Percentiles rank a stretch among this genome's conserved stretches.
Conservation (phyloP, 805 yeast species). For the Zygotorulaspora florentina region DNA sequence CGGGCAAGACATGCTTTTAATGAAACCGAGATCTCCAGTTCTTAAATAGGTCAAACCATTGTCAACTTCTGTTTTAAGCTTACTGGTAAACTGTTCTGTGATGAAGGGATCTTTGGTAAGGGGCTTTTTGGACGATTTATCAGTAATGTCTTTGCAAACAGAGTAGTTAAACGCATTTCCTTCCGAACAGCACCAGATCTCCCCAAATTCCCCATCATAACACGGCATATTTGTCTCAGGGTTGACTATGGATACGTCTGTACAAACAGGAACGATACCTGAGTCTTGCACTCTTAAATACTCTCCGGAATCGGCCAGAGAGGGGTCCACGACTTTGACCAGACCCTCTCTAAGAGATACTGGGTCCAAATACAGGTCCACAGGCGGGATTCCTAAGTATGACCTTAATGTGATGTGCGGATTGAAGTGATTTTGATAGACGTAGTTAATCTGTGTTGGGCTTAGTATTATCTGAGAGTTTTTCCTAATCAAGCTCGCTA, state of each 20-base stretch:
- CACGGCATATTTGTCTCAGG: slow-evolving; percentile 84
- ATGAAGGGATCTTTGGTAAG: slow-evolving; percentile 51
- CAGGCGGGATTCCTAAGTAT: slow-evolving; percentile 82
- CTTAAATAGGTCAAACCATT: slow-evolving; percentile 64
- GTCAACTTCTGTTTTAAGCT: slow-evolving; percentile 57
- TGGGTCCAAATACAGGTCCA: slow-evolving; percentile 82
- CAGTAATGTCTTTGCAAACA: slow-evolving; percentile 35
- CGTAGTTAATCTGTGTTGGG: slow-evolving; percentile 65
- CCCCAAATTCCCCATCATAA: slow-evolving; percentile 89
- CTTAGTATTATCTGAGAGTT: slow-evolving; percentile 64
- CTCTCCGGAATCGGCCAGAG: slow-evolving; percentile 11
- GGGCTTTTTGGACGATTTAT: slow-evolving; percentile 24
- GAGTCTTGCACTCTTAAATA: slow-evolving; percentile 85
- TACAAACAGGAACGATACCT: slow-evolving; percentile 93
- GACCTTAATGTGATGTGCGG: slow-evolving; percentile 78
- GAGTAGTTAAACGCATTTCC: slow-evolving; percentile 67
- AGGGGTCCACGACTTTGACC: slow-evolving; percentile 69
- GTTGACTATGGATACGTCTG: slow-evolving; percentile 90
- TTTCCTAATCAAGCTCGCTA: slow-evolving; percentile 53
- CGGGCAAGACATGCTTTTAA: slow-evolving; percentile 62
- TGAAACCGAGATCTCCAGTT: slow-evolving; percentile 92
- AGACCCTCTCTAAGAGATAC: slow-evolving; percentile 86
- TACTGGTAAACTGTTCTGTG: slow-evolving; percentile 56
- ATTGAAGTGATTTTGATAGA: slow-evolving; percentile 74
- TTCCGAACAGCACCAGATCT: slow-evolving; percentile 92